These are phyloP conservation scores for Pleurotus eryngii DNA, from an alignment of 768 basidiomycete genomes.

Conservation along the genomic window DNA sequence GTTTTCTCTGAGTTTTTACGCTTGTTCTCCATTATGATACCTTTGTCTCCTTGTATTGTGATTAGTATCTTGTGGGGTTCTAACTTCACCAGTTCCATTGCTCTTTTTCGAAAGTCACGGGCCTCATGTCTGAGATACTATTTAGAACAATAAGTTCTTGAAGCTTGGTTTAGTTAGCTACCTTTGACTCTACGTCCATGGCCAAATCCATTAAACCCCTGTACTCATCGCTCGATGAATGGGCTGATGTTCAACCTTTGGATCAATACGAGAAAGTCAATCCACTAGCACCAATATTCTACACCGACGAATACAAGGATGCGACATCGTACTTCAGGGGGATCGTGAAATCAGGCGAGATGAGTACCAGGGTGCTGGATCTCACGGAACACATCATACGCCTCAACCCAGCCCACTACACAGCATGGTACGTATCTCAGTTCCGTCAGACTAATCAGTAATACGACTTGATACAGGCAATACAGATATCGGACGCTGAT, in stretches of 20 bases:
- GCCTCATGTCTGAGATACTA: neutral
- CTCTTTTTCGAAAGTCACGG: neutral
- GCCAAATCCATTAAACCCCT: conserved; percentile 20
- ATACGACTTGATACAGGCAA: conserved; percentile 57
- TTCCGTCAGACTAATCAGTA: neutral
- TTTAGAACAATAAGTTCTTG: neutral
- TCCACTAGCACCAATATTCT: conserved; percentile 91
- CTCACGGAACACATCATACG: conserved; percentile 88
- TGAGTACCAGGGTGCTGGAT: conserved; percentile 75
- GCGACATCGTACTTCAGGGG: conserved; percentile 92
- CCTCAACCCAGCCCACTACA: conserved; percentile 94
- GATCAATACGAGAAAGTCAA: conserved; percentile 75
- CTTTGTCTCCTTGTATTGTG: conserved; percentile 15
- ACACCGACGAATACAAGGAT: conserved; percentile 86
- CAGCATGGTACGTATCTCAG: conserved; percentile 72
- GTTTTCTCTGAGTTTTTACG: conserved; percentile 13
- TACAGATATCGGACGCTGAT: conserved; percentile 89
- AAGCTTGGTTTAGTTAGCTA: no score
- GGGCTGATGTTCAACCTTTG: conserved; percentile 78
- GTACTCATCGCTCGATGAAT: conserved; percentile 66
- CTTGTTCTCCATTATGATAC: conserved; percentile 15
- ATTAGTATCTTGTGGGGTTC: neutral
- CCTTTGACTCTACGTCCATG: neutral
- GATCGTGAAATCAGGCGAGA: conserved; percentile 73
- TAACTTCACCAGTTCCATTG: neutral